phyloP scores from a whole-genome alignment of 192 early-diverging fungal genomes.

The Chytriomyces sp. region DNA sequence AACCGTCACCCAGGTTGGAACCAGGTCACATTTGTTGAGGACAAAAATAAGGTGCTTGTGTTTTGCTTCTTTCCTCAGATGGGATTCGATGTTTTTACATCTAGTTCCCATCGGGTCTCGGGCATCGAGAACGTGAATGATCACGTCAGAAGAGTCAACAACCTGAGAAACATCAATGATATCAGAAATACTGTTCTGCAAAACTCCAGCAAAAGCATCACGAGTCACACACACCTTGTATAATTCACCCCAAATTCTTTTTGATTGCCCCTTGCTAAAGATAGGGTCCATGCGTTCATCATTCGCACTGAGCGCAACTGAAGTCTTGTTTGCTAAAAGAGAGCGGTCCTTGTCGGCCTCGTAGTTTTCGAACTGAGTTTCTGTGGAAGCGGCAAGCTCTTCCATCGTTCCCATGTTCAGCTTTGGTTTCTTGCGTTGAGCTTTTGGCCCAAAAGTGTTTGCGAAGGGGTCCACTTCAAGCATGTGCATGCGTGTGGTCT shows the following conservation, averaged over 20 bases:
- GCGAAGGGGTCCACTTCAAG: slow-evolving; percentile 92
- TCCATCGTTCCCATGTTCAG: slow-evolving; percentile 73
- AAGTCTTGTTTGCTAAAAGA: slow-evolving; percentile 71
- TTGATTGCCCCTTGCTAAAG: slow-evolving; percentile 91
- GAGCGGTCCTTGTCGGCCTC: slow-evolving; percentile 68
- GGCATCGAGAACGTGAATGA: slow-evolving; percentile 98
- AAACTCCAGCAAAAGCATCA: background rate
- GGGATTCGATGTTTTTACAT: slow-evolving; percentile 89
- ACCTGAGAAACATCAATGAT: slow-evolving; percentile 49
- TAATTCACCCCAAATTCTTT: slow-evolving; percentile 98
- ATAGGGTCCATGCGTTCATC: slow-evolving; percentile 85
- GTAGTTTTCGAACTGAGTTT: slow-evolving; percentile 57
- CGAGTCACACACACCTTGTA: slow-evolving; percentile 78
- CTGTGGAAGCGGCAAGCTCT: slow-evolving; percentile 75
- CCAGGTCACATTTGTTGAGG: slow-evolving; percentile 98
- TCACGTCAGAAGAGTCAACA: slow-evolving; percentile 90
- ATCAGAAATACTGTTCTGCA: background rate
- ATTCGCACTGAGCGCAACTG: slow-evolving; percentile 41
- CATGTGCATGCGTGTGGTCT: slow-evolving; percentile 80
- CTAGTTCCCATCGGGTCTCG: slow-evolving; percentile 96
- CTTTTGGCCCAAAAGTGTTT: slow-evolving; percentile 92
- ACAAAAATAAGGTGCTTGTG: slow-evolving; percentile 98
- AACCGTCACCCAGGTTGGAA: slow-evolving; percentile 98
- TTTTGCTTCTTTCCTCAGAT: slow-evolving; percentile 87
- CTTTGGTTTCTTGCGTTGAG: slow-evolving; percentile 94